phyloP scores from a whole-genome alignment of 78 protist genomes.

The Cavenderia fasciculata region DNA sequence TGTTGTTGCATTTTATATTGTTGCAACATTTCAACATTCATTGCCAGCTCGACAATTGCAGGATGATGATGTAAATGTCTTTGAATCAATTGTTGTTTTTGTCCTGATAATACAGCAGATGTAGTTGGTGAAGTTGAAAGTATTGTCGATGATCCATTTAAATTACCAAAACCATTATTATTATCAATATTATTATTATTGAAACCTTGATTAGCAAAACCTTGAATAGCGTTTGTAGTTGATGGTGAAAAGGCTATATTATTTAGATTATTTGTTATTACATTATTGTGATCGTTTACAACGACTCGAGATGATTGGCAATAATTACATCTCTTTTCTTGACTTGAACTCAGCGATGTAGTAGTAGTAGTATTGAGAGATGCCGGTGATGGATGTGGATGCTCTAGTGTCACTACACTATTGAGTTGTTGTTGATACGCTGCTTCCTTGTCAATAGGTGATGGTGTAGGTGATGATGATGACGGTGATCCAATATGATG shows the following conservation, averaged over 20 bases:
- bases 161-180: neutral
- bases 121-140: slow-evolving; percentile 13
- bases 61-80: slow-evolving; percentile 4
- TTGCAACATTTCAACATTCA: slow-evolving; percentile 13
- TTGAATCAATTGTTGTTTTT: neutral
- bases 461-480: neutral
- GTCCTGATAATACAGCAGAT: neutral
- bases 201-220: neutral
- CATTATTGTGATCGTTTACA: no score
- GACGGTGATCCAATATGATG: neutral
- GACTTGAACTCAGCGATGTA: neutral
- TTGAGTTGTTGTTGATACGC: neutral
- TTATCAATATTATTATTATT: neutral
- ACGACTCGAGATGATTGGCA: neutral
- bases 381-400: neutral
- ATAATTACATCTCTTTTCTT: neutral
- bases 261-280: no score
- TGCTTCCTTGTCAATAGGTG: neutral
- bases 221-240: neutral
- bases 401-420: no score
- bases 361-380: neutral
- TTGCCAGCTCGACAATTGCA: slow-evolving; percentile 36
- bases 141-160: neutral
- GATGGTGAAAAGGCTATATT: no score
- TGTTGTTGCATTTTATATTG: slow-evolving; percentile 48